Base-by-base conservation (phyloP, 345 rosid genomes). In the Rhodamnia argentea region DNA sequence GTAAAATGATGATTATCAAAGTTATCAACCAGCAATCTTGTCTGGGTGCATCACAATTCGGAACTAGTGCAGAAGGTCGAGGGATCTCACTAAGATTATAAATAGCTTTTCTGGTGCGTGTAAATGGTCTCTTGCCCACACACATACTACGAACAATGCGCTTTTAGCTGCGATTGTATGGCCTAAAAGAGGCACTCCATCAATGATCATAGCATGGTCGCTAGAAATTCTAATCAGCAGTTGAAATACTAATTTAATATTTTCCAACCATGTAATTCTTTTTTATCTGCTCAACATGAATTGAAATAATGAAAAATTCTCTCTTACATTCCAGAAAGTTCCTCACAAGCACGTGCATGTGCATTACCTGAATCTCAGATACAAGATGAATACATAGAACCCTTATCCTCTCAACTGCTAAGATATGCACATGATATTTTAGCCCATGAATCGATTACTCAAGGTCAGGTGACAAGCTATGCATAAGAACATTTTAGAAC, bases 61-160 rank as follows among this genome's bases (percentile, higher is more conserved):
- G 78, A 70, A 18, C 78, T 70, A 32, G 78, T 32, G 24, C 24
- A 70, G 78, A 32, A 70, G 78, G 18, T 64, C 18, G 0, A 32
- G 44, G 76, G 44, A 70, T 70, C 24, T 70, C 78, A 18, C 24
- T 5, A 1, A 70, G 78, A 32, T 62, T 18, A 32, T 32, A 64
- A 16, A 64, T 2, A 64, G 78, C 24, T 64, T 64, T 32, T 64
- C 44, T 32, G 6, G 18, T 64, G 18, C 3, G 11, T 8, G 78
- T 32, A 64, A 64, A 64, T 64, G 78, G 24, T 64, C 78, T 32
- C 78, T 64, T 64, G 78, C 78, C 10, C 44, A 16, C 76, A 32
- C 6, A 16, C 4, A 32, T 32, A 64, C 24, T 16, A 0, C 40
- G 22, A 32, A 2, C 1, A 23, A 64, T 0, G 0, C 6, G 0